Percentiles rank a stretch among this genome's conserved stretches.
Evolutionary conservation across 352 stramenopile species (phyloP).

Genomic region (Phytopythium litorale): DNA sequence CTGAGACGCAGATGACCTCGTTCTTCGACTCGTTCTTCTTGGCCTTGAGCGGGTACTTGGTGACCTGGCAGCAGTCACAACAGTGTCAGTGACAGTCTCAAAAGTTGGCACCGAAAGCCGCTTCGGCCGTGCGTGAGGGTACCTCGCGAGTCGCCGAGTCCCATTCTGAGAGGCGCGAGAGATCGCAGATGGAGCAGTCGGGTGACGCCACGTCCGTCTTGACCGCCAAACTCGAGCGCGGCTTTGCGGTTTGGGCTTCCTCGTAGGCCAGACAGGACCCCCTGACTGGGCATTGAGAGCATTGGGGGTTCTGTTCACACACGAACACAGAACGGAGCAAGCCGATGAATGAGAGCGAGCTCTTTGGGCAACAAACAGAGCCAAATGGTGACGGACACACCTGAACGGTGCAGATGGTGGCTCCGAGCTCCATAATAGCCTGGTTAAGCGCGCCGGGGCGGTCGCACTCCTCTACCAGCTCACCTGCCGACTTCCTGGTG

Average conservation of each 20-base stretch:
- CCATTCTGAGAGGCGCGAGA: conserved; percentile 54
- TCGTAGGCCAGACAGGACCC: conserved; percentile 67
- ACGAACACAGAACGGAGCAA: background rate
- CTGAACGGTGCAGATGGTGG: conserved; percentile 92
- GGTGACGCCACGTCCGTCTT: background rate
- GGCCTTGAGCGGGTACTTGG: conserved; percentile 76
- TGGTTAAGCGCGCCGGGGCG: conserved; percentile 95
- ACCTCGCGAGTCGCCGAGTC: conserved; percentile 15
- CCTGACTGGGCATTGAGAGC: conserved; percentile 60
- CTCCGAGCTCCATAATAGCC: conserved; percentile 98
- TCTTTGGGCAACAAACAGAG: background rate
- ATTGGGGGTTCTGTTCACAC: conserved; percentile 59
- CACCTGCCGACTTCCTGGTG: conserved; percentile 47
- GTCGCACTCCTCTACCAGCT: conserved; percentile 66
- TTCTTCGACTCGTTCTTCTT: conserved; percentile 79
- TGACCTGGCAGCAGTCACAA: conserved; percentile 31
- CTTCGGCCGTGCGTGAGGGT: background rate
- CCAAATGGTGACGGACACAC: conserved; percentile 14
- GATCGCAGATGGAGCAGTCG: conserved; percentile 64
- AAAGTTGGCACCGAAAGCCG: background rate
- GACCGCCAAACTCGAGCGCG: background rate
- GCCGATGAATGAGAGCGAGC: background rate
- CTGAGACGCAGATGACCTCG: conserved; percentile 68
- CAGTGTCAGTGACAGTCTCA: background rate
- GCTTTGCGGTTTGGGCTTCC: conserved; percentile 18